Base-by-base conservation (phyloP, 2,329 filamentous ascomycete genomes). In the Fusarium tanahbumbuense region DNA sequence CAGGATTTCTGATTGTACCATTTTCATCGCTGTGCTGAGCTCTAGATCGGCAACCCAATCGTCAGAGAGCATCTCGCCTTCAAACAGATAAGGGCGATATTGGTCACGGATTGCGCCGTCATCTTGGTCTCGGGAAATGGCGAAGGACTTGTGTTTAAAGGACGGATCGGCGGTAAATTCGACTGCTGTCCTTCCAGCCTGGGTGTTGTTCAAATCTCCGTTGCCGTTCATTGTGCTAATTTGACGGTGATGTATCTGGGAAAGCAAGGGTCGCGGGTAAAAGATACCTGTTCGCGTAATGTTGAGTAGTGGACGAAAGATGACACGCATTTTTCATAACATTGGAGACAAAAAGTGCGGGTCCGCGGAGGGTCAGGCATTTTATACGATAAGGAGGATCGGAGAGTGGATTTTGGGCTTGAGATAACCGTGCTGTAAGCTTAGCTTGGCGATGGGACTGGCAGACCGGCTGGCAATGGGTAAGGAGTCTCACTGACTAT, bases 181-280 rank as follows among this genome's bases (percentile, higher is more conserved):
- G 4, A 57, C 22, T 6, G 45, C 16, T 30, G 6, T 11, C 8
- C 55, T 42, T 6, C 32, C 32, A 41, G 55, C 55, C 5, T 57
- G 55, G 4, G 45, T 50, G 25, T 57, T 57, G 12, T 57, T 57
- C 6, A 57, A 18, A 28, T 57, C 55, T 6, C 55, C 55, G 2
- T 57, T 27, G 7, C 32, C 32, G 3, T 20, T 23, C 45, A 52
- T 57, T 6, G 7, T 22, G 12, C 7, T 7, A 15, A 48, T 18
- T 2, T 7, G 16, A 3, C 10, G 34, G 28, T 49, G 54, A 20
- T 40, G 28, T 30, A 13, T 30, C 28, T 5, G 30, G 16, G 10
- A 16, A 30, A 9, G 34, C 22, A 1, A 5, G 3, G 42, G 2
- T 23, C 6, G 10, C 22, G 30, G 1, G 27, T 28, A 28, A 13